Base-by-base conservation (phyloP, 108 stramenopile genomes). In the Nitzschia sp. region DNA sequence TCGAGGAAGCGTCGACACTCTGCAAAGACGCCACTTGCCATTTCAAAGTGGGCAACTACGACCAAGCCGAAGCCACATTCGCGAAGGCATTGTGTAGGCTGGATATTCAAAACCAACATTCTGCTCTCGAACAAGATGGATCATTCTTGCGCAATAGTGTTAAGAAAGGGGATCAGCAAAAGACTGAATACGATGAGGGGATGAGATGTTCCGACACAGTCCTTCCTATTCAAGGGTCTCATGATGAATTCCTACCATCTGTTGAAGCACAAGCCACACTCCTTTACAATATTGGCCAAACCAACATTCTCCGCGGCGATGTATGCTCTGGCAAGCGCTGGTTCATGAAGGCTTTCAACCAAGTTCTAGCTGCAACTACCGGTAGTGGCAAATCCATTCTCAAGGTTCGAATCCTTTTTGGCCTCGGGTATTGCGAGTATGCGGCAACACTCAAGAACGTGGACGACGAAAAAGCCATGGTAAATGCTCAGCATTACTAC, bases 281-380 rank as follows among this genome's bases (percentile, higher is more conserved):
- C n/a, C 51, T 65, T 43, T 89, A 86, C 77, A 89, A 89, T 44
- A 67, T 83, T 25, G 88, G 83, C 7, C 85, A 86, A 66, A 81
- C 88, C 3, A 65, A 81, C 43, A 77, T 82, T 38, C 81, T 76
- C 25, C 61, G 65, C 26, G 79, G 73, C 41, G 22, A 75, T 37
- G 51, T 72, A 29, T 26, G 71, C 11, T 59, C 79, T 40, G 85
- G 85, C 5, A 75, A 72, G 64, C 24, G 39, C 9, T 73, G 82
- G 62, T 89, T 84, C 46, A 20, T 71, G 48, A 72, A 22, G 15
- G 68, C 75, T 34, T 72, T 60, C 65, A 75, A 26, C 15, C 39
- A 37, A 29, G 42, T 43, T 12, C 59, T 52, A 0, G 8, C n/a
- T 17, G 8, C 6, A 24, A 6, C 17, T 2, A 43, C 1, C 22